A percentile compares a stretch with the other conserved stretches of the same genome.
These are phyloP conservation scores for Trichosanthes cucumerina DNA, from an alignment of 306 rosid genomes.

Conservation along the genomic window DNA sequence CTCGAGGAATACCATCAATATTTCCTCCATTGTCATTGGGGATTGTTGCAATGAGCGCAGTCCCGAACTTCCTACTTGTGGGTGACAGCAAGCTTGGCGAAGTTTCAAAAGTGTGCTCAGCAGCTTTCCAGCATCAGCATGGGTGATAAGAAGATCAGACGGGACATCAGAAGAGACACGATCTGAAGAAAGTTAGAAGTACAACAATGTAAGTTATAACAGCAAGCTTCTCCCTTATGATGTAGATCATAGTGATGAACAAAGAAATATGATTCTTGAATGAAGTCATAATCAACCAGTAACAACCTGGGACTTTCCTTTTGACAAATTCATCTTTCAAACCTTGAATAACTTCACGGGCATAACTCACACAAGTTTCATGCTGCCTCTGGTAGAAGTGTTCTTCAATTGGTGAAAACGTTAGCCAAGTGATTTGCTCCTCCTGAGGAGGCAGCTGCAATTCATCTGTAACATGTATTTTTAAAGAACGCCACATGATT, in stretches of 20 bases:
- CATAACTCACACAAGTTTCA: constrained; percentile 72
- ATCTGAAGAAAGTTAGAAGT: constrained; percentile 32
- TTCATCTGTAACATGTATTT: constrained; percentile 74
- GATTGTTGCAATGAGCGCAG: constrained; percentile 86
- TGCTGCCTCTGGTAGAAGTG: constrained; percentile 97
- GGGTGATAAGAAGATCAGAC: constrained; percentile 58
- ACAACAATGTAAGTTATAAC: constrained; percentile 21
- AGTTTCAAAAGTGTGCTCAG: constrained; percentile 82
- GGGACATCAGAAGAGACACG: constrained; percentile 31
- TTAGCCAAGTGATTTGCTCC: constrained; percentile 80
- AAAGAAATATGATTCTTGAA: constrained; percentile 22
- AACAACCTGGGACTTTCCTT: constrained; percentile 55
- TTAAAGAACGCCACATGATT: constrained; percentile 96
- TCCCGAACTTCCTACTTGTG: constrained; percentile 96
- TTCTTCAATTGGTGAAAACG: constrained; percentile 82
- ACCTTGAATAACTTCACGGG: constrained; percentile 73
- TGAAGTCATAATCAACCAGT: constrained; percentile 17
- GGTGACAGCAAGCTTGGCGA: constrained; percentile 98
- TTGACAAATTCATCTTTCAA: constrained; percentile 62
- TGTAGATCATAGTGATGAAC: not conserved
- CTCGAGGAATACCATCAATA: constrained; percentile 53
- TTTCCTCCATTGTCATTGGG: constrained; percentile 98
- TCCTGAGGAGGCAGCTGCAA: constrained; percentile 90
- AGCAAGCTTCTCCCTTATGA: constrained; percentile 12
- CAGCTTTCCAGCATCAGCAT: constrained; percentile 83